A percentile compares a stretch with the other conserved stretches of the same genome.
phyloP scores from a whole-genome alignment of 805 yeast genomes.

The Candida peoriensis region DNA sequence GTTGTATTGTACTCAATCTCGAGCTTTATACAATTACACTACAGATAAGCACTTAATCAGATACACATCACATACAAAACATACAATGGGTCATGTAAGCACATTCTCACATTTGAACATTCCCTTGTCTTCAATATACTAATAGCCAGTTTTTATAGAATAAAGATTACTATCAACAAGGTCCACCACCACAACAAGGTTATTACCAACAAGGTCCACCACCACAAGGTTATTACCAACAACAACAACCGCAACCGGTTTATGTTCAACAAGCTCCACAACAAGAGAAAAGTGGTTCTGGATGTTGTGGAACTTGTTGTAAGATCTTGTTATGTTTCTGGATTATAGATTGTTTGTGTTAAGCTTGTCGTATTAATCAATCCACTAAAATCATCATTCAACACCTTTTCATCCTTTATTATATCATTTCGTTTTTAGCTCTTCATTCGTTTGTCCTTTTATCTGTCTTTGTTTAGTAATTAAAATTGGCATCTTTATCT shows the following conservation, averaged over 20 bases:
- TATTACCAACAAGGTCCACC: slow-evolving; percentile 13
- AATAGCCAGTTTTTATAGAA: too few species aligned
- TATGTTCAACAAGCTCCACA: slow-evolving; percentile 23
- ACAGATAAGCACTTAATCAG: too few species aligned
- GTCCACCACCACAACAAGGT: slow-evolving; percentile 11
- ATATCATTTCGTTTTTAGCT: background rate
- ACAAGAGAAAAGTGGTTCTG: slow-evolving; percentile 7
- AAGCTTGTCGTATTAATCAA: slow-evolving; percentile 11
- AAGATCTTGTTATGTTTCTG: slow-evolving; percentile 27
- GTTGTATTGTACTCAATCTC: too few species aligned
- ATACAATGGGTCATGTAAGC: too few species aligned
- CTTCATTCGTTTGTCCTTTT: background rate
- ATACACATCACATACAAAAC: too few species aligned
- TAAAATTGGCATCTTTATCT: background rate
- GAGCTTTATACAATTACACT: too few species aligned
- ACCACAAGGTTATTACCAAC: slow-evolving; percentile 26
- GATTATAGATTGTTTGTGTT: slow-evolving; percentile 25
- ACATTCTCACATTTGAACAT: too few species aligned
- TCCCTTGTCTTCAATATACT: too few species aligned
- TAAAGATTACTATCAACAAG: slow-evolving; percentile 11
- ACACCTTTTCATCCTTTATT: background rate
- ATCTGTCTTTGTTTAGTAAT: background rate
- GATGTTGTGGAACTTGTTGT: slow-evolving; percentile 23
- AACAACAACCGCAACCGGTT: slow-evolving; percentile 24
- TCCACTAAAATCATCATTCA: background rate